Evolutionary conservation across 1,284 basidiomycete genomes (phyloP).

Genomic region (Coriolopsis trogii): DNA sequence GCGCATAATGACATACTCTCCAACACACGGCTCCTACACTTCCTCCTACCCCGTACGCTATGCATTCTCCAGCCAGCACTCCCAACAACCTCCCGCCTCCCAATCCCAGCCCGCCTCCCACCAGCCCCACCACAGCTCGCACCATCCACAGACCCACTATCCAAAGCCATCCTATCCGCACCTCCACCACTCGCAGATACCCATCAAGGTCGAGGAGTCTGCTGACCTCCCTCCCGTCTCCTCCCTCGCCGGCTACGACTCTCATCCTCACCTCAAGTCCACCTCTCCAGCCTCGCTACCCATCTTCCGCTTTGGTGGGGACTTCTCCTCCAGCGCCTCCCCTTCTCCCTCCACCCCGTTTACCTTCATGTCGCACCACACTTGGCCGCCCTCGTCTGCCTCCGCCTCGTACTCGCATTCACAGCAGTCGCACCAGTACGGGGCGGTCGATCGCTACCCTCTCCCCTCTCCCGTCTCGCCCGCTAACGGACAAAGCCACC

Average conservation of each 20-base stretch:
- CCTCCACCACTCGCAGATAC: constrained; percentile 23
- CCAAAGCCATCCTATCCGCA: constrained; percentile 26
- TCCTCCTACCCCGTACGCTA: constrained; percentile 28
- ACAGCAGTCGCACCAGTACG: constrained; percentile 24
- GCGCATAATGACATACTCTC: constrained; percentile 29
- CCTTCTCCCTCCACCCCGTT: constrained; percentile 31
- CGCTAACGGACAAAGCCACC: constrained; percentile 28
- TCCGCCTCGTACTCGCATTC: constrained; percentile 28
- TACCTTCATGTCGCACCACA: constrained; percentile 37
- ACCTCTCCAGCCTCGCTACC: constrained; percentile 22
- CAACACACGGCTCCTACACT: constrained; percentile 22
- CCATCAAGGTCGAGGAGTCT: constrained; percentile 33
- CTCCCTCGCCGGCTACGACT: constrained; percentile 21
- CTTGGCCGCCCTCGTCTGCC: constrained; percentile 26
- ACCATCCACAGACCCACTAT: constrained; percentile 16
- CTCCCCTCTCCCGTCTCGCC: constrained; percentile 21
- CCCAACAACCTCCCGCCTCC: constrained; percentile 8
- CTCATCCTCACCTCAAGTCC: constrained; percentile 25
- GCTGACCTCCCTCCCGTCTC: constrained; percentile 27
- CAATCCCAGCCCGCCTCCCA: constrained; percentile 15
- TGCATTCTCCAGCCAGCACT: constrained; percentile 25
- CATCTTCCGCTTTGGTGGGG: constrained; percentile 33
- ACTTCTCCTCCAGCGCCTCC: constrained; percentile 29
- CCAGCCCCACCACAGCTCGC: constrained; percentile 6
- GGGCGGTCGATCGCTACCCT: constrained; percentile 28